Evolutionary conservation across 2,329 filamentous ascomycete genomes (phyloP).

Genomic region (Diaporthe destruens): DNA sequence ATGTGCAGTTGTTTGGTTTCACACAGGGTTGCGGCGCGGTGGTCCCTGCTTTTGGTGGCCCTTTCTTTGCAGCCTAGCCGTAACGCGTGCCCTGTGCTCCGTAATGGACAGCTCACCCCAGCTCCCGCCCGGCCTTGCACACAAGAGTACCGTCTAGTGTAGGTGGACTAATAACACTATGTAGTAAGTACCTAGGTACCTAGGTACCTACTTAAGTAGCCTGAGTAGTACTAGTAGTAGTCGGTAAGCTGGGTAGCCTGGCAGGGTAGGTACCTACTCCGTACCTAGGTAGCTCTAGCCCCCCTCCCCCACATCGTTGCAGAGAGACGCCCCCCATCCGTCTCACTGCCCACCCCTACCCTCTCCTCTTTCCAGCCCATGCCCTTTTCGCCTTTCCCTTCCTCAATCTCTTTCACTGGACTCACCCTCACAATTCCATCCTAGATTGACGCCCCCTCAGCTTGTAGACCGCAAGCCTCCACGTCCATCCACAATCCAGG

Average conservation of each 20-base stretch:
- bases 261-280: no score
- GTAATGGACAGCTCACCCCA: not conserved
- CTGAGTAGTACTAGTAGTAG: no score
- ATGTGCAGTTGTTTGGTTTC: slow-evolving; percentile 33
- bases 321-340: slow-evolving; percentile 32
- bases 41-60: slow-evolving; percentile 7
- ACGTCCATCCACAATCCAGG: slow-evolving; percentile 26
- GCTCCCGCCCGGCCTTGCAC: not conserved
- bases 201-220: no score
- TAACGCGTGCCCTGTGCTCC: not conserved
- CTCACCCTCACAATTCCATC: slow-evolving; percentile 24
- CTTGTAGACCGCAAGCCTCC: slow-evolving; percentile 32
- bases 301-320: slow-evolving; percentile 23
- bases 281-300: slow-evolving; percentile 15
- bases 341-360: slow-evolving; percentile 32
- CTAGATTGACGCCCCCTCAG: slow-evolving; percentile 35
- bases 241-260: no score
- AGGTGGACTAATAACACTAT: not conserved
- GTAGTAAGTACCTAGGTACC: no score
- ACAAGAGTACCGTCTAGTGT: no score
- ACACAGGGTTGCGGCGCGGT: slow-evolving; percentile 18
- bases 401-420: slow-evolving; percentile 32
- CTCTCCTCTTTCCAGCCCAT: slow-evolving; percentile 22
- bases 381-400: slow-evolving; percentile 35
- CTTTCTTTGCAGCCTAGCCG: not conserved